Evolutionary conservation across 1,284 basidiomycete genomes (phyloP).

Genomic region (Mycocalia duriaeana): DNA sequence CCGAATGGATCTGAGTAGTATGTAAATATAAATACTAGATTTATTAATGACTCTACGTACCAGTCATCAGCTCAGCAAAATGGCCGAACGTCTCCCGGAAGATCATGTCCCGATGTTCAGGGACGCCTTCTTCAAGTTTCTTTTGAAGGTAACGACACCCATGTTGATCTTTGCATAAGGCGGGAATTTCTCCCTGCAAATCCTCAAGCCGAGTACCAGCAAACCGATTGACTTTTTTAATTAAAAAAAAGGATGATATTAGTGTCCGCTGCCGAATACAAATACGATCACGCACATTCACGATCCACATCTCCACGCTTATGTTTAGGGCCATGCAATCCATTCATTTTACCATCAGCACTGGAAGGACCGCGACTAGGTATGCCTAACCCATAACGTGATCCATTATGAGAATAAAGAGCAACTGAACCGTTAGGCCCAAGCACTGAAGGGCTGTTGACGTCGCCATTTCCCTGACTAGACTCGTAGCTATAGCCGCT

Average conservation of each 20-base stretch:
- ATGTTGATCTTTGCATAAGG: conserved; percentile 97
- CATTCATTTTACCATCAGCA: conserved; percentile 76
- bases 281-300: conserved; percentile 51
- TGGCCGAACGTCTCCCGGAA: conserved; percentile 97
- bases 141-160: conserved; percentile 98
- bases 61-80: conserved; percentile 98
- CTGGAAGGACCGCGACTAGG: conserved; percentile 44
- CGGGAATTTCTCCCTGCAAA: conserved; percentile 88
- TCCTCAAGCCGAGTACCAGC: conserved; percentile 94
- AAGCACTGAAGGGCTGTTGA: conserved; percentile 20
- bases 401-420: conserved; percentile 74
- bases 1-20: conserved; percentile 84
- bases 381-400: conserved; percentile 68
- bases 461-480: conserved; percentile 34
- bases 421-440: conserved; percentile 67
- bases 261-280: no score
- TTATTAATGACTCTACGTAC: conserved; percentile 34
- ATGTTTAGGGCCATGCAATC: conserved; percentile 86
- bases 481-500: conserved; percentile 64
- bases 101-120: conserved; percentile 97
- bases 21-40: not conserved
- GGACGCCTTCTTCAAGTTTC: conserved; percentile 94
- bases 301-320: conserved; percentile 91
- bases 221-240: conserved; percentile 94
- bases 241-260: no score